These are phyloP conservation scores for Drosera spatulata DNA, from an alignment of 179 eudicot species.

Conservation along the genomic window DNA sequence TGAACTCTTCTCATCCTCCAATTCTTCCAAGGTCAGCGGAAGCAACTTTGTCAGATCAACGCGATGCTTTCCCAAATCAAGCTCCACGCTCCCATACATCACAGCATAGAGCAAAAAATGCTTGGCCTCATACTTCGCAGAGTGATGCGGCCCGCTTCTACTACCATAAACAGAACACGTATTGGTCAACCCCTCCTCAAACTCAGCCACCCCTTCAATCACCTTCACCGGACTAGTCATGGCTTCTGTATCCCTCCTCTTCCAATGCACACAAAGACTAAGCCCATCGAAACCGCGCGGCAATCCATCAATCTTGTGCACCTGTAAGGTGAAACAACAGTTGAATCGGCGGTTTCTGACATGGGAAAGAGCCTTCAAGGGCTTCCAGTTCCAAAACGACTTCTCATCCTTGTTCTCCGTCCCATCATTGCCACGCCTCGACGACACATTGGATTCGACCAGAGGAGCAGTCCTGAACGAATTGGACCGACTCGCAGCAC, in stretches of 20 bases:
- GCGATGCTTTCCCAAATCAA: slow-evolving; percentile 90
- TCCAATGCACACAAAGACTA: slow-evolving; percentile 68
- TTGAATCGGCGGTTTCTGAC: slow-evolving; percentile 59
- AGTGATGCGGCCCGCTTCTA: slow-evolving; percentile 66
- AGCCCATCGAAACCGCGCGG: slow-evolving; percentile 41
- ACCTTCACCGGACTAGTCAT: slow-evolving; percentile 53
- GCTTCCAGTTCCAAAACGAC: slow-evolving; percentile 88
- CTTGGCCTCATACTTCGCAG: slow-evolving; percentile 84
- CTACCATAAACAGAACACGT: slow-evolving; percentile 75
- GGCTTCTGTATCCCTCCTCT: slow-evolving; percentile 62
- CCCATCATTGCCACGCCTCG: slow-evolving; percentile 29
- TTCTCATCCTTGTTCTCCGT: slow-evolving; percentile 54
- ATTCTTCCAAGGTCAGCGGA: slow-evolving; percentile 86
- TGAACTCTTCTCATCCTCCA: slow-evolving; percentile 85
- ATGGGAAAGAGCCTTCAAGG: slow-evolving; percentile 63
- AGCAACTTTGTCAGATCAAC: slow-evolving; percentile 84
- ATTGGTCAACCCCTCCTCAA: slow-evolving; percentile 51
- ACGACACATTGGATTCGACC: slow-evolving; percentile 22
- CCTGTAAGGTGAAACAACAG: slow-evolving; percentile 76
- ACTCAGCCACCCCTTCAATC: slow-evolving; percentile 53
- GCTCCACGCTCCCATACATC: slow-evolving; percentile 38
- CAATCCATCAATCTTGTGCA: slow-evolving; percentile 68
- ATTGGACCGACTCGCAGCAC: slow-evolving; percentile 27
- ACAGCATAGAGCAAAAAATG: slow-evolving; percentile 80
- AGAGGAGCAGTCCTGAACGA: slow-evolving; percentile 29